Conservation (phyloP, 495 filamentous ascomycete genomes). For the Margaritispora aquatica region DNA sequence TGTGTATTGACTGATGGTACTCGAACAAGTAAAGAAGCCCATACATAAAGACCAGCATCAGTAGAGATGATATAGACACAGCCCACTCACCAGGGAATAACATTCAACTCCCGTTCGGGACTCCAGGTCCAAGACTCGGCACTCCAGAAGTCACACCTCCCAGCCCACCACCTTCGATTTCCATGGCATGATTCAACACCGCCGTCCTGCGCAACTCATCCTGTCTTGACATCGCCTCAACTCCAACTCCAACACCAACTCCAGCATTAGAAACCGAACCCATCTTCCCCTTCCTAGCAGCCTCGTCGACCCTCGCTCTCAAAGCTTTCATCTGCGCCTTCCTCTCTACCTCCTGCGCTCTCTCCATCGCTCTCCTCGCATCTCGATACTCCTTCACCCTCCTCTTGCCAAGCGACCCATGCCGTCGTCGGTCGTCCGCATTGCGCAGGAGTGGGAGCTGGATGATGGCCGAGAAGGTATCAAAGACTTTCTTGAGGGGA, state of each 20-base stretch:
- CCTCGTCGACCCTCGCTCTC: constrained; percentile 2
- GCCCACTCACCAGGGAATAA: too few relatives aligned
- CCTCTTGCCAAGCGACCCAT: constrained; percentile 15
- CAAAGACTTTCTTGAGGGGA: constrained; percentile 36
- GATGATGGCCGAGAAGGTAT: constrained; percentile 38
- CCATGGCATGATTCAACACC: background rate
- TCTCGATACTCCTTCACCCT: constrained; percentile 22
- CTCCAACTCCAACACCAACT: too few relatives aligned
- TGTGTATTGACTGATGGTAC: too few relatives aligned
- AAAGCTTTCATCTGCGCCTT: constrained; percentile 6
- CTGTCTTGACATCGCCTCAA: background rate
- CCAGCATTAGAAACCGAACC: too few relatives aligned
- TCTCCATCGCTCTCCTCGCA: constrained; percentile 20
- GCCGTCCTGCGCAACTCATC: background rate
- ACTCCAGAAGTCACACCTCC: background rate
- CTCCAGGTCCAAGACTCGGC: background rate
- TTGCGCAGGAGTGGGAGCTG: constrained; percentile 38
- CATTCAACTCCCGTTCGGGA: too few relatives aligned
- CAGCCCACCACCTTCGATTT: background rate
- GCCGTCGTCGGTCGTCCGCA: constrained; percentile 33
- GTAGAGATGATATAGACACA: too few relatives aligned
- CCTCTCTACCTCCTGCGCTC: constrained; percentile 9
- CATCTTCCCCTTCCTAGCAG: constrained; percentile 2
- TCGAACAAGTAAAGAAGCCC: too few relatives aligned
- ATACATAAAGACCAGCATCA: too few relatives aligned